Evolutionary conservation across 164 flowering plant species (phyloP).

Genomic region (Dillenia turbinata): DNA sequence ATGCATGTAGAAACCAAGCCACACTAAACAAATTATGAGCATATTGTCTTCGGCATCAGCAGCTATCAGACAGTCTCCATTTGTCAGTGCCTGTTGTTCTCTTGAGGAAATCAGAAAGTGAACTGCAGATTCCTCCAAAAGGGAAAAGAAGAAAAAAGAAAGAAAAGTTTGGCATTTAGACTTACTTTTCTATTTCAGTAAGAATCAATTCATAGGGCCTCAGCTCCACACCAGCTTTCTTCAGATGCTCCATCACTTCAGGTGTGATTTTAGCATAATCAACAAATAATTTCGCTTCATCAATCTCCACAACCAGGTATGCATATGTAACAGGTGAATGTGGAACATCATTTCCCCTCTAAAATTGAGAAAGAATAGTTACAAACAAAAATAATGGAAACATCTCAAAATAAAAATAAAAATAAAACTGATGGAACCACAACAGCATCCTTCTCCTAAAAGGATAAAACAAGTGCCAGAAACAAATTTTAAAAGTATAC

Average conservation of each 20-base stretch:
- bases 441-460: background rate
- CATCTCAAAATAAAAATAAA: background rate
- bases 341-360: constrained; percentile 95
- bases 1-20: too few relatives aligned
- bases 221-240: constrained; percentile 63
- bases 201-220: constrained; percentile 78
- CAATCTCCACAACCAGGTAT: constrained; percentile 67
- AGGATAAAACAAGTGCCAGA: too few relatives aligned
- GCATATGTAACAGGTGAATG: constrained; percentile 94
- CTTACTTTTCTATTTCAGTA: constrained; percentile 69
- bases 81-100: too few relatives aligned
- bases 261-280: constrained; percentile 66
- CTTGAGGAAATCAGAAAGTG: too few relatives aligned
- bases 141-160: too few relatives aligned
- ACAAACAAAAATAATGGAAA: background rate
- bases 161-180: background rate
- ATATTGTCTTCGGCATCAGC: too few relatives aligned
- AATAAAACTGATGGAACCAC: background rate
- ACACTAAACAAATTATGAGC: too few relatives aligned
- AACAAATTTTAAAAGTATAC: too few relatives aligned
- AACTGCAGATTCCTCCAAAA: too few relatives aligned
- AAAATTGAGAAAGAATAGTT: constrained; percentile 14
- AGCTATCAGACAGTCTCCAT: too few relatives aligned
- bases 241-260: constrained; percentile 73
- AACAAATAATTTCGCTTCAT: constrained; percentile 55